Conservation (phyloP, 1,284 basidiomycete genomes). For the Irpex rosettiformis region DNA sequence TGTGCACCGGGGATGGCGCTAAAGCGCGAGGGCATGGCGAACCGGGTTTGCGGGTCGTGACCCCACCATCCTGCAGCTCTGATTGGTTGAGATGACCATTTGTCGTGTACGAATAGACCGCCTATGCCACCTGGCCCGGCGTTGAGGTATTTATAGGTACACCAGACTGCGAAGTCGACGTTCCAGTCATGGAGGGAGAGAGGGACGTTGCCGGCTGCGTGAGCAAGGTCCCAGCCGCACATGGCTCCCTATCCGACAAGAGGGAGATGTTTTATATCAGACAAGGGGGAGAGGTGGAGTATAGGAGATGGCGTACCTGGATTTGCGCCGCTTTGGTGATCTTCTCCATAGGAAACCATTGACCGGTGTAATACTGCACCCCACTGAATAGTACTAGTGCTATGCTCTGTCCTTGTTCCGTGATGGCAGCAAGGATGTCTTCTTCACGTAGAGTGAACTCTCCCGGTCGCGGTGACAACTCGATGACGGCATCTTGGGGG, state of each 20-base stretch:
- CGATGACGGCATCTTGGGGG: conserved; percentile 72
- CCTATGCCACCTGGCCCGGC: conserved; percentile 94
- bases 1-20: conserved; percentile 86
- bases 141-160: conserved; percentile 97
- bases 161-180: conserved; percentile 97
- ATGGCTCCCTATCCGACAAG: conserved; percentile 69
- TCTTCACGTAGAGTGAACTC: conserved; percentile 88
- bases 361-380: conserved; percentile 98
- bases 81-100: conserved; percentile 56
- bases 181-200: conserved; percentile 89
- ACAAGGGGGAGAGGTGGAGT: not conserved
- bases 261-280: not conserved
- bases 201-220: conserved; percentile 93
- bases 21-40: conserved; percentile 87
- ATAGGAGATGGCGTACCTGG: conserved; percentile 47
- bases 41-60: conserved; percentile 83
- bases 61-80: conserved; percentile 98
- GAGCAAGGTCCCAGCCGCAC: conserved; percentile 95
- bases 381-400: conserved; percentile 89
- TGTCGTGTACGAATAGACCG: conserved; percentile 88
- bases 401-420: conserved; percentile 70
- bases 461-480: conserved; percentile 75
- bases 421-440: conserved; percentile 82
- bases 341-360: conserved; percentile 83
- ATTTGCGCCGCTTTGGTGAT: conserved; percentile 85